phyloP scores from a whole-genome alignment of 441 rosid species.

The Bruguiera hainesii region DNA sequence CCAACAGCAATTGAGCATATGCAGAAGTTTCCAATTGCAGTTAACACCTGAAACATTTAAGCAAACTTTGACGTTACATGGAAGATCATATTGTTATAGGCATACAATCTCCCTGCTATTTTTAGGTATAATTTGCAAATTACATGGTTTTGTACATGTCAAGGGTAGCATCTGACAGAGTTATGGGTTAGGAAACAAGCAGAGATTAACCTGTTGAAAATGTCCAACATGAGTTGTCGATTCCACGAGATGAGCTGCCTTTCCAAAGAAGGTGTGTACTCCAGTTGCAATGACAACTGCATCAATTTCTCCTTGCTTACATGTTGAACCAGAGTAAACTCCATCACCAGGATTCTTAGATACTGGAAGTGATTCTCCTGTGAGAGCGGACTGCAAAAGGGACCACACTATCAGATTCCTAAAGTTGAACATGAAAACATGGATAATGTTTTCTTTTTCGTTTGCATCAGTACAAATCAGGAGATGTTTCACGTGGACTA shows the following conservation, averaged over 20 bases:
- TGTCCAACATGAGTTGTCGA: conserved; percentile 59
- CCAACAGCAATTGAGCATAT: conserved; percentile 83
- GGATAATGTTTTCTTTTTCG: not conserved
- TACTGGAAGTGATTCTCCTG: conserved; percentile 63
- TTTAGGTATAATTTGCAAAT: not conserved
- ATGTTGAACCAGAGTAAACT: conserved; percentile 62
- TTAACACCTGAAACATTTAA: conserved; percentile 24
- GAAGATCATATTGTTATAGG: no score
- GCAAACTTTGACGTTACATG: no score
- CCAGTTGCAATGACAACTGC: conserved; percentile 60
- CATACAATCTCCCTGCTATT: no score
- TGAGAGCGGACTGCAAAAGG: conserved; percentile 44
- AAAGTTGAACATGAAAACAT: not conserved
- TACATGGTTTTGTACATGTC: not conserved
- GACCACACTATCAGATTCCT: not conserved
- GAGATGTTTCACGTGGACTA: no score
- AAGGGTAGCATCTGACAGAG: conserved; percentile 1
- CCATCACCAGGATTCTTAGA: conserved; percentile 51
- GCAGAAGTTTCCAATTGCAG: conserved; percentile 93
- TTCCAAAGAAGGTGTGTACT: conserved; percentile 62
- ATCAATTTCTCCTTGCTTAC: conserved; percentile 66
- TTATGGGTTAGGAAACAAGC: not conserved
- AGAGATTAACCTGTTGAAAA: conserved; percentile 56
- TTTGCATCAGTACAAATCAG: not conserved
- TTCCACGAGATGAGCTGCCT: conserved; percentile 69